Evolutionary conservation across 2,329 filamentous ascomycete genomes (phyloP).

Genomic region (Cladosporium sp.): DNA sequence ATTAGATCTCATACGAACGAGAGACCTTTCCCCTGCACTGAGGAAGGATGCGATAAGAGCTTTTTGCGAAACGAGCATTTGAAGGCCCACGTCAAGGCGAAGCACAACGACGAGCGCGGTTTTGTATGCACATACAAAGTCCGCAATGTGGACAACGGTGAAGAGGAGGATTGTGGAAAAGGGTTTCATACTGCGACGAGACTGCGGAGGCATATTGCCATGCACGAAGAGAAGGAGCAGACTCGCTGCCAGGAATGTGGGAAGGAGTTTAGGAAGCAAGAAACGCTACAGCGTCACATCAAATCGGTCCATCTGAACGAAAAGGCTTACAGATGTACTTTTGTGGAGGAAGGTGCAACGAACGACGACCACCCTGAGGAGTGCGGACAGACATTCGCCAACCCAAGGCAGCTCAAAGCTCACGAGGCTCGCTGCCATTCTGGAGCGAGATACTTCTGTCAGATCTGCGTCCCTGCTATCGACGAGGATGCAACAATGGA

Average conservation of each 20-base stretch:
- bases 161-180: slow-evolving; percentile 61
- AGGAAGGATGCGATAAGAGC: slow-evolving; percentile 68
- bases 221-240: slow-evolving; percentile 66
- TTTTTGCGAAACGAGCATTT: slow-evolving; percentile 85
- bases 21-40: slow-evolving; percentile 67
- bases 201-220: slow-evolving; percentile 68
- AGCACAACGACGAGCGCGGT: slow-evolving; percentile 65
- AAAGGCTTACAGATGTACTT: slow-evolving; percentile 64
- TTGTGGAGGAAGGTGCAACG: slow-evolving; percentile 41
- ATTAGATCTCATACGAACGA: slow-evolving; percentile 80
- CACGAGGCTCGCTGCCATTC: slow-evolving; percentile 68
- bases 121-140: slow-evolving; percentile 59
- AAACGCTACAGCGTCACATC: slow-evolving; percentile 78
- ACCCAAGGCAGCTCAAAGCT: slow-evolving; percentile 60
- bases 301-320: slow-evolving; percentile 66
- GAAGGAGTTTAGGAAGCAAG: slow-evolving; percentile 82
- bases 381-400: slow-evolving; percentile 69
- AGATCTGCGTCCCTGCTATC: slow-evolving; percentile 53
- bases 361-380: slow-evolving; percentile 37
- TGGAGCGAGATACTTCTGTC: slow-evolving; percentile 67
- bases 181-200: slow-evolving; percentile 74
- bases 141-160: slow-evolving; percentile 14
- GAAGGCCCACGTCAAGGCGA: slow-evolving; percentile 75
- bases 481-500: slow-evolving; percentile 15
- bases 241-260: slow-evolving; percentile 50